Evolutionary conservation across 495 filamentous ascomycete genomes (phyloP).

Genomic region (Pyronema domesticum): DNA sequence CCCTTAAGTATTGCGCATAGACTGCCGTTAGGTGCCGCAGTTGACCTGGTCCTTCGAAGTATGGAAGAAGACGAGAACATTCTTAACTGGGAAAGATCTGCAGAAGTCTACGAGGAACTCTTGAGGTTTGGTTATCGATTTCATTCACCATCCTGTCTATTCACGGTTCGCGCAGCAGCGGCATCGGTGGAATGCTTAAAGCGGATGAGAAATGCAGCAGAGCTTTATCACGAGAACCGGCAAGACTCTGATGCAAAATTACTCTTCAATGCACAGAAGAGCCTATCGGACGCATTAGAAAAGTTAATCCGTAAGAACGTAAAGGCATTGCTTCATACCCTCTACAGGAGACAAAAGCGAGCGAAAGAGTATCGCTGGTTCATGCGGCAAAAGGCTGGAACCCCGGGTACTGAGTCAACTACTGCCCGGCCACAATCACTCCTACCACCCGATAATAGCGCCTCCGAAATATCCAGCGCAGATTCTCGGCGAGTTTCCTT

Average conservation of each 20-base stretch:
- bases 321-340: neutral
- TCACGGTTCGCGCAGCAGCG: neutral
- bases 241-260: neutral
- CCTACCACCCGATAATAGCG: no score
- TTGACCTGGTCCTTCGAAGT: slow-evolving; percentile 1
- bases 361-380: neutral
- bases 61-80: neutral
- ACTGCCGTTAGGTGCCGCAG: neutral
- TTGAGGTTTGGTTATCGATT: neutral
- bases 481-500: no score
- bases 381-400: neutral
- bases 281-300: neutral
- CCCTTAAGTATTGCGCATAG: neutral
- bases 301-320: neutral
- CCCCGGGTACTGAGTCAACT: neutral
- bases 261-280: neutral
- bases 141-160: neutral
- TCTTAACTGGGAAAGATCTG: neutral
- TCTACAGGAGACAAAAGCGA: neutral
- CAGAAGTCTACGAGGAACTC: neutral
- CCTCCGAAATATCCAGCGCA: no score
- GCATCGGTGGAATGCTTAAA: neutral
- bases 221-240: neutral
- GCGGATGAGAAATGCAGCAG: neutral
- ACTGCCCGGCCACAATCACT: no score